Conservation (phyloP, 441 rosid genomes). For the Populus hybrid region DNA sequence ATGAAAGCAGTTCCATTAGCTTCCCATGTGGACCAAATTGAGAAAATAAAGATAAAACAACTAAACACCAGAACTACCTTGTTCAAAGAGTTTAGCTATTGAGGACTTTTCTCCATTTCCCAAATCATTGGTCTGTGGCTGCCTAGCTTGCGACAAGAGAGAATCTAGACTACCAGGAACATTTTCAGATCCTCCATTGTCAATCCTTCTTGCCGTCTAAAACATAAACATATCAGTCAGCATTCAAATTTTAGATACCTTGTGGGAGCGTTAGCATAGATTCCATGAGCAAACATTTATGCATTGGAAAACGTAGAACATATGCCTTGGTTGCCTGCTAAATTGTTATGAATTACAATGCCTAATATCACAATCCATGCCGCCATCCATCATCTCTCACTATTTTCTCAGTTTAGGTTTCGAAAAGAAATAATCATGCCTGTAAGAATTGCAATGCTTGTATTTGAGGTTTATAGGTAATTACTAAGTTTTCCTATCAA, state of each 20-base stretch:
- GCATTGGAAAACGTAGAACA: not conserved
- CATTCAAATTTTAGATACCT: slow-evolving; percentile 9
- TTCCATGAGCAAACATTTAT: not conserved
- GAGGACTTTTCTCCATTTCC: slow-evolving; percentile 79
- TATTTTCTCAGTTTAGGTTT: not conserved
- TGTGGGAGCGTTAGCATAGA: not conserved
- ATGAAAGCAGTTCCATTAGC: not conserved
- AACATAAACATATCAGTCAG: slow-evolving; percentile 11
- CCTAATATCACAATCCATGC: not conserved
- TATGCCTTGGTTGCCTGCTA: not conserved
- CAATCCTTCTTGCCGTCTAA: slow-evolving; percentile 80
- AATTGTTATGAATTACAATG: not conserved
- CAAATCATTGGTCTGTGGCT: slow-evolving; percentile 51
- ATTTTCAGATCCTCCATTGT: slow-evolving; percentile 54
- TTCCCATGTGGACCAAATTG: not conserved
- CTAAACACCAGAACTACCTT: slow-evolving; percentile 44
- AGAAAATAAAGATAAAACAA: not conserved
- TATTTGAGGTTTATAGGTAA: not conserved
- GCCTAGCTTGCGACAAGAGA: slow-evolving; percentile 49
- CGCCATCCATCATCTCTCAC: not conserved
- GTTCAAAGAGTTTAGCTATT: slow-evolving; percentile 90
- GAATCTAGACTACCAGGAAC: slow-evolving; percentile 52
- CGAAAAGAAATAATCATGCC: not conserved
- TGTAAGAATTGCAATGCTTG: not conserved
- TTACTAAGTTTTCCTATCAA: not conserved